phyloP scores from a whole-genome alignment of 805 yeast species.

The Clavispora carvajalis region DNA sequence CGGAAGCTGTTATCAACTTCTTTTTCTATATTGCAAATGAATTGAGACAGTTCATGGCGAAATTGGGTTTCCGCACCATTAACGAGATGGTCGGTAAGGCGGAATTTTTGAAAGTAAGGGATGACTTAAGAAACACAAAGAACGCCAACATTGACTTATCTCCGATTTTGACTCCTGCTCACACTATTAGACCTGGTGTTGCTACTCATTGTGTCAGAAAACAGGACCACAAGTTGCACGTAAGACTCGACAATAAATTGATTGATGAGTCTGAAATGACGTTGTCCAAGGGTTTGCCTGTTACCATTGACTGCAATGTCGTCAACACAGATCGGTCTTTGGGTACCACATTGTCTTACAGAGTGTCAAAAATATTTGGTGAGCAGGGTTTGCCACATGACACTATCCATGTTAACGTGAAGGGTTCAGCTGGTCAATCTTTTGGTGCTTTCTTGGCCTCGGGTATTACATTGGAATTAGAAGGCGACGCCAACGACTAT shows the following conservation, averaged over 20 bases:
- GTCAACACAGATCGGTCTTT: conserved; percentile 95
- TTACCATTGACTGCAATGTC: conserved; percentile 86
- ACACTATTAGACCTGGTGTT: conserved; percentile 92
- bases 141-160: conserved; percentile 86
- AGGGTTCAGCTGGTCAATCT: conserved; percentile 96
- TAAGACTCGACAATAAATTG: conserved; percentile 90
- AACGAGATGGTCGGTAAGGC: conserved; percentile 98
- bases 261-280: conserved; percentile 95
- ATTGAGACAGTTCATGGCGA: conserved; percentile 88
- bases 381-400: conserved; percentile 92
- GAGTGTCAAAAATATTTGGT: conserved; percentile 90
- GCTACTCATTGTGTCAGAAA: conserved; percentile 88
- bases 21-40: conserved; percentile 93
- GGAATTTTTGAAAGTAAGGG: conserved; percentile 81
- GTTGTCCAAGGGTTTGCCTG: conserved; percentile 94
- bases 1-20: conserved; percentile 97
- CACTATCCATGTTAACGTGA: conserved; percentile 86
- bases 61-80: conserved; percentile 89
- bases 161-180: conserved; percentile 96
- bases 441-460: conserved; percentile 97
- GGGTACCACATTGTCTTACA: conserved; percentile 91
- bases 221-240: conserved; percentile 90
- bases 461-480: conserved; percentile 90
- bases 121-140: conserved; percentile 80
- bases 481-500: conserved; percentile 97